Evolutionary conservation across 2,329 filamentous ascomycete species (phyloP).

Genomic region (Paracoccidioides lutzii): DNA sequence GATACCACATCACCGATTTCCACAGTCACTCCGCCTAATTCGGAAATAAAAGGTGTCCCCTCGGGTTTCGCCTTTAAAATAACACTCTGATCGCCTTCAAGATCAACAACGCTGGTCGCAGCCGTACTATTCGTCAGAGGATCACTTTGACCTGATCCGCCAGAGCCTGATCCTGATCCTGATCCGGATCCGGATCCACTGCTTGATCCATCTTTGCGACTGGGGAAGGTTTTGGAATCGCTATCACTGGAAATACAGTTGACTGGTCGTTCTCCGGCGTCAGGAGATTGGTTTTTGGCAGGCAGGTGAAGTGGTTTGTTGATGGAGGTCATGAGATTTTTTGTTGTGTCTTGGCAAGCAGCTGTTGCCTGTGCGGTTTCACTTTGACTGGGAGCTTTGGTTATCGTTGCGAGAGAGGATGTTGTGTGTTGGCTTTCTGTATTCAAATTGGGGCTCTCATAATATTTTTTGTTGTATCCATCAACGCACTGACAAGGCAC

Average conservation of each 20-base stretch:
- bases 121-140: slow-evolving; percentile 7
- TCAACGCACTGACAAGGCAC: background rate
- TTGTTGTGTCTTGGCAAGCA: background rate
- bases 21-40: background rate
- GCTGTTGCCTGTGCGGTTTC: background rate
- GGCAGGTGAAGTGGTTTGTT: background rate
- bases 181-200: background rate
- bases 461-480: background rate
- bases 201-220: slow-evolving; percentile 5
- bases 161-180: slow-evolving; percentile 2
- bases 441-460: background rate
- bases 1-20: background rate
- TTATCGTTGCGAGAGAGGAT: background rate
- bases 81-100: background rate
- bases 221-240: background rate
- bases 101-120: slow-evolving; percentile 3
- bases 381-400: background rate
- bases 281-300: background rate
- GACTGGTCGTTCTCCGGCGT: background rate
- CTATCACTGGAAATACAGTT: background rate
- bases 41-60: background rate
- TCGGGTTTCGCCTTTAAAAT: background rate
- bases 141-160: slow-evolving; percentile 8
- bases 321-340: background rate
- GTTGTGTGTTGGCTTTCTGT: background rate